Evolutionary conservation across 2,329 filamentous ascomycete species (phyloP).

Genomic region (Colletotrichum coccodes): DNA sequence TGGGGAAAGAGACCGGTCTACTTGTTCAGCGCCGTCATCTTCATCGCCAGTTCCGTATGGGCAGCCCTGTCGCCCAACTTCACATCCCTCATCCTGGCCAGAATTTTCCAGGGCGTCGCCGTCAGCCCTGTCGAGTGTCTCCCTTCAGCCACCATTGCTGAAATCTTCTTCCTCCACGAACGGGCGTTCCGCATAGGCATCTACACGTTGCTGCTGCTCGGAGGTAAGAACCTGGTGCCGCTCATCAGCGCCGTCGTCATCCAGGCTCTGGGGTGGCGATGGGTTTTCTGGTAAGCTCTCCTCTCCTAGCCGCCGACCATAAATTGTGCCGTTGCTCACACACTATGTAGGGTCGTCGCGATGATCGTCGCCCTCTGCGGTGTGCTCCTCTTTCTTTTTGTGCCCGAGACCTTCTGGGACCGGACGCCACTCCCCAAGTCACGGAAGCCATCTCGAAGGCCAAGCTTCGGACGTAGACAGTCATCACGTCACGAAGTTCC

Average conservation of each 20-base stretch:
- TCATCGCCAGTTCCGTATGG: conserved; percentile 83
- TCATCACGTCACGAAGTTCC: conserved; percentile 47
- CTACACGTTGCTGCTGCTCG: conserved; percentile 87
- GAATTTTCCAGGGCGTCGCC: conserved; percentile 88
- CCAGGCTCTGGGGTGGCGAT: conserved; percentile 81
- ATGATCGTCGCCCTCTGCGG: conserved; percentile 80
- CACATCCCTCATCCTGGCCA: conserved; percentile 79
- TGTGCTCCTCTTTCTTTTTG: conserved; percentile 84
- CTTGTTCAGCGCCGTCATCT: conserved; percentile 79
- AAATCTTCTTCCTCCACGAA: conserved; percentile 97
- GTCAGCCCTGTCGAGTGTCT: conserved; percentile 93
- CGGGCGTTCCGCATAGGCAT: conserved; percentile 92
- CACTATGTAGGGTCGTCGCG: conserved; percentile 74
- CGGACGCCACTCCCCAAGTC: conserved; percentile 69
- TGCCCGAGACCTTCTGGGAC: conserved; percentile 97
- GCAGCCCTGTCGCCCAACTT: conserved; percentile 87
- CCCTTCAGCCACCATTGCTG: conserved; percentile 91
- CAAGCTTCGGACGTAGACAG: conserved; percentile 57
- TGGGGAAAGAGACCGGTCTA: conserved; percentile 94
- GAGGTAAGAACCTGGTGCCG: conserved; percentile 91
- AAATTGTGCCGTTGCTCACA: conserved; percentile 35
- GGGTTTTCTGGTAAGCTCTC: conserved; percentile 82
- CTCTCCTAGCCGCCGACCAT: no score
- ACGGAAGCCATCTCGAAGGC: conserved; percentile 50
- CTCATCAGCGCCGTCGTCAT: conserved; percentile 89